Percentiles rank a stretch among this genome's conserved stretches.
phyloP scores from a whole-genome alignment of 2,329 filamentous ascomycete genomes.

The Neopestalotiopsis sp. region DNA sequence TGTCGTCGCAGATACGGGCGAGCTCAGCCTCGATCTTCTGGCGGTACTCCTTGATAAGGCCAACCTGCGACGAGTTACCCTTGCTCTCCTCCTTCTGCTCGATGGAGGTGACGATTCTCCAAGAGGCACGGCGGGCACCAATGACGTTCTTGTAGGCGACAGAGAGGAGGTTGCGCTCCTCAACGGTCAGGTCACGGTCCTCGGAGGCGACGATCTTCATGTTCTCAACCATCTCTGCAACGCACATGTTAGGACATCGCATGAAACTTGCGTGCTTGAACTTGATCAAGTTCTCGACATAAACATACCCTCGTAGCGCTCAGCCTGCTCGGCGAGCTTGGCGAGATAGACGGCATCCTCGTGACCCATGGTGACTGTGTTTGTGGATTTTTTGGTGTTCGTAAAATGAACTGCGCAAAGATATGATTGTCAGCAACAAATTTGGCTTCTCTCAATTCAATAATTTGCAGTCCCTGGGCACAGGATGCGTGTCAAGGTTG shows the following conservation, averaged over 20 bases:
- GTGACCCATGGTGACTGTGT: conserved; percentile 84
- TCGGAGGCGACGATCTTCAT: conserved; percentile 98
- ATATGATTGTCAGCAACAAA: conserved; percentile 29
- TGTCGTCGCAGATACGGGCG: conserved; percentile 96
- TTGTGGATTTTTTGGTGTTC: conserved; percentile 28
- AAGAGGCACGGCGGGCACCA: conserved; percentile 93
- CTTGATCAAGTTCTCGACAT: background rate
- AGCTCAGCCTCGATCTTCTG: conserved; percentile 98
- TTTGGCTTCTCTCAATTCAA: background rate
- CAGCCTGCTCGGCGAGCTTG: conserved; percentile 99
- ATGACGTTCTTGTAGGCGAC: conserved; percentile 99
- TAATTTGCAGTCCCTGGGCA: background rate
- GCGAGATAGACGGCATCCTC: conserved; percentile 99
- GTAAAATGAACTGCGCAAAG: conserved; percentile 14
- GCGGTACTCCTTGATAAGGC: conserved; percentile 96
- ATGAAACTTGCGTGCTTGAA: conserved; percentile 17
- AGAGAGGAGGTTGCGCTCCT: conserved; percentile 96
- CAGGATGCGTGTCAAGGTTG: background rate
- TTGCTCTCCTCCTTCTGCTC: conserved; percentile 99
- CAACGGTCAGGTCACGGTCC: conserved; percentile 81
- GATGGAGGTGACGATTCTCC: conserved; percentile 98
- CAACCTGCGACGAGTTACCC: conserved; percentile 90
- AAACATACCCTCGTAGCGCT: conserved; percentile 95
- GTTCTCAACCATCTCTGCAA: conserved; percentile 97
- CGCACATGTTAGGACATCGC: background rate